Base-by-base conservation (phyloP, 495 filamentous ascomycete species). In the Aspergillus egyptiacus region DNA sequence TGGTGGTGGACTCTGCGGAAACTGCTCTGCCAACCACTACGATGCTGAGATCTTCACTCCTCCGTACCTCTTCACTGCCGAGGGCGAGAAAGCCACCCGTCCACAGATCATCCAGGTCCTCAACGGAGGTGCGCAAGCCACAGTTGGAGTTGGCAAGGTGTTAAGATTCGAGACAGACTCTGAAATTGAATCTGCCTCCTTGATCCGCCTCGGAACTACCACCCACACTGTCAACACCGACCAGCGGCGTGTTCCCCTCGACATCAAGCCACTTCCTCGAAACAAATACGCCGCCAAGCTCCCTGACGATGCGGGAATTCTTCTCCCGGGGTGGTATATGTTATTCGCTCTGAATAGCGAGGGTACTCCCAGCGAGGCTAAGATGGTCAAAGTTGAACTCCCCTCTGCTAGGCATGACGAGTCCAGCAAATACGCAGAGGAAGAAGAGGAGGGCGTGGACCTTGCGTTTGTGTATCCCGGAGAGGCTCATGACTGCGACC, bases 151-250 rank as follows among this genome's bases (percentile, higher is more conserved):
- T n/a, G n/a, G n/a, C n/a, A n/a, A n/a, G n/a, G n/a, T n/a, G n/a
- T n/a, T n/a, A n/a, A n/a, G n/a, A n/a, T n/a, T n/a, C n/a, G 5
- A 27, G 24, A 27, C 24, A 4, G 8, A 8, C 24, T 4, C 8
- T 8, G 24, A 8, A 4, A 8, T 64, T n/a, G 13, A 11, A 4
- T 10, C 14, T 17, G 64, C 64, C 13, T 63, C 66, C 1, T 48
- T 82, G 5, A 48, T 82, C 15, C 62, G 80, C 23, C 59, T 70
- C 20, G 70, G 76, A 17, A 67, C 66, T 3, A 62, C 63, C 6
- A 80, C 80, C 8, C 80, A 83, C 49, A 74, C 76, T 1, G 71
- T 83, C 33, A 75, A 83, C 52, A 82, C 76, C 0, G 79, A 80
- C 51, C 79, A 83, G 58, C 62, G 79, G 8, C 72, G 78, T 5